A percentile compares a stretch with the other conserved stretches of the same genome.
Evolutionary conservation across 73 alveolate species (phyloP).

Genomic region (Paramecium biaurelia): DNA sequence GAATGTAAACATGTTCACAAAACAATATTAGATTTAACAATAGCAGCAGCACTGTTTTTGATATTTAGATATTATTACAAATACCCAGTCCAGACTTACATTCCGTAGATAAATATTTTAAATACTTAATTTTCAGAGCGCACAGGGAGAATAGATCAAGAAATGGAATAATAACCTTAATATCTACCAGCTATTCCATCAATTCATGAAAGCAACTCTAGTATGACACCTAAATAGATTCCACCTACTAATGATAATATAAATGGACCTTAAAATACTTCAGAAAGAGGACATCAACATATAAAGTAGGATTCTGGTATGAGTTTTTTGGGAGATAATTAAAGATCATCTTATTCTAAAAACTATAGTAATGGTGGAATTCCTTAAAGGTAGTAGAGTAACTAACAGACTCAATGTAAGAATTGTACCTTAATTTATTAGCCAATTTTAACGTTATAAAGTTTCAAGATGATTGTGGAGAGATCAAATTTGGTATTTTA

Average conservation of each 20-base stretch:
- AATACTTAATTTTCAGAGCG: not conserved
- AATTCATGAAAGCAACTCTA: not conserved
- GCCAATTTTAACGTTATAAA: conserved; percentile 4
- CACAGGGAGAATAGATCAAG: not conserved
- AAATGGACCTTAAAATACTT: not conserved
- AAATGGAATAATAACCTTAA: not conserved
- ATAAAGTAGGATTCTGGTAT: not conserved
- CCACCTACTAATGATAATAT: not conserved
- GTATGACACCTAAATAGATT: not conserved
- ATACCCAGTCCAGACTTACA: not conserved
- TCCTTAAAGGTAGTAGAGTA: not conserved
- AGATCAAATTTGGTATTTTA: not conserved
- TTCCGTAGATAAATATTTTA: not conserved
- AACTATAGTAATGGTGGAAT: not conserved
- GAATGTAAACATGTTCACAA: not conserved
- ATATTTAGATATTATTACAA: not conserved
- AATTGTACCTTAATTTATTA: not conserved
- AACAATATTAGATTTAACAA: not conserved
- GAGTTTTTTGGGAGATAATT: not conserved
- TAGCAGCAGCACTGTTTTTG: not conserved
- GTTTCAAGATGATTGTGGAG: conserved; percentile 6
- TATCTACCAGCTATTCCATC: not conserved
- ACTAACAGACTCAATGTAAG: not conserved
- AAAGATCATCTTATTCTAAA: not conserved
- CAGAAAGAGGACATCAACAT: not conserved